phyloP scores from a whole-genome alignment of 106 monocot genomes.

The Xerophyta viscosa region DNA sequence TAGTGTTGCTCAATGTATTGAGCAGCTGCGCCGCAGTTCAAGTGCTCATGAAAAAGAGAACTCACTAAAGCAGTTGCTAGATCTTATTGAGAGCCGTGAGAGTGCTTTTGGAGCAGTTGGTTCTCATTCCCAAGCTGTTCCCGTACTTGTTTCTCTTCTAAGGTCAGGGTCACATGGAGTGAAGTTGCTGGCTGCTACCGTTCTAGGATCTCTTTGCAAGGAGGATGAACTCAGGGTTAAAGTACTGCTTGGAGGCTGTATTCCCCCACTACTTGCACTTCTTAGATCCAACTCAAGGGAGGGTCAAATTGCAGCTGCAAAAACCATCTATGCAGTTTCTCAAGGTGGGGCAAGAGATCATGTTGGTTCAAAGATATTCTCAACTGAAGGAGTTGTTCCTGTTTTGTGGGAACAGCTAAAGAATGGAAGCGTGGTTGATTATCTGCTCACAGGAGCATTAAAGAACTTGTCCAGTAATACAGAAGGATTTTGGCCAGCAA shows the following conservation, averaged over 20 bases:
- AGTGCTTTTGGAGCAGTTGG: slow-evolving; percentile 92
- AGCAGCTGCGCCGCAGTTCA: slow-evolving; percentile 65
- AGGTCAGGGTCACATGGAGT: slow-evolving; percentile 76
- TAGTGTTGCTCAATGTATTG: slow-evolving; percentile 92
- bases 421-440: slow-evolving; percentile 61
- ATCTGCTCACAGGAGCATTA: slow-evolving; percentile 71
- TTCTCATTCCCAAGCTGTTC: slow-evolving; percentile 96
- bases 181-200: slow-evolving; percentile 67
- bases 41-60: slow-evolving; percentile 76
- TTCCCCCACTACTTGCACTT: slow-evolving; percentile 83
- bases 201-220: slow-evolving; percentile 82
- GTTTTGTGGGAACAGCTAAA: slow-evolving; percentile 80
- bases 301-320: slow-evolving; percentile 78
- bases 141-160: slow-evolving; percentile 91
- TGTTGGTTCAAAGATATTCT: slow-evolving; percentile 98
- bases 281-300: slow-evolving; percentile 78
- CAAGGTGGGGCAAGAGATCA: slow-evolving; percentile 84
- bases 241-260: slow-evolving; percentile 94
- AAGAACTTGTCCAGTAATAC: slow-evolving; percentile 72
- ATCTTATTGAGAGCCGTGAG: slow-evolving; percentile 83
- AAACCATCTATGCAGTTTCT: slow-evolving; percentile 93
- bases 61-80: slow-evolving; percentile 76
- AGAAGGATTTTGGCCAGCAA: slow-evolving; percentile 82
- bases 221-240: slow-evolving; percentile 94
- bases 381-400: slow-evolving; percentile 95